Percentiles rank a stretch among this genome's conserved stretches.
These are phyloP conservation scores for Pythium chondricola DNA, from an alignment of 352 stramenopile species.

Conservation along the genomic window DNA sequence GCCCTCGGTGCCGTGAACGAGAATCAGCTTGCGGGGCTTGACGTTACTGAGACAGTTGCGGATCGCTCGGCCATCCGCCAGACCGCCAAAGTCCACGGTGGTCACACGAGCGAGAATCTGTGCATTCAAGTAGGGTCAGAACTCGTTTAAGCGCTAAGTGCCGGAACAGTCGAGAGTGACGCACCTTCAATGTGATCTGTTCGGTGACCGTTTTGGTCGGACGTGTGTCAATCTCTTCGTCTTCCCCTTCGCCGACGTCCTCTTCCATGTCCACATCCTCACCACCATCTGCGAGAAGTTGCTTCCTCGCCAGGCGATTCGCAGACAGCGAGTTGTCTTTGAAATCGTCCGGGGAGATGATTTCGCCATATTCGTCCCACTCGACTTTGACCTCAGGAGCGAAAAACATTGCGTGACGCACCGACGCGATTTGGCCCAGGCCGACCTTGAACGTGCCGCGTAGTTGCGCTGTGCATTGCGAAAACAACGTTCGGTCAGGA, in stretches of 20 bases:
- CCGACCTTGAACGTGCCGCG: slow-evolving; percentile 84
- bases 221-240: slow-evolving; percentile 44
- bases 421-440: slow-evolving; percentile 74
- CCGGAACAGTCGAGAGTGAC: background rate
- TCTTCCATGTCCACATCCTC: slow-evolving; percentile 70
- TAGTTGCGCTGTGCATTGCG: slow-evolving; percentile 46
- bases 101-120: slow-evolving; percentile 73
- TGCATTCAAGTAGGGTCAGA: background rate
- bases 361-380: slow-evolving; percentile 88
- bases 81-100: slow-evolving; percentile 80
- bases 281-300: slow-evolving; percentile 52
- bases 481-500: background rate
- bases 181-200: slow-evolving; percentile 54
- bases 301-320: slow-evolving; percentile 57
- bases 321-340: slow-evolving; percentile 63
- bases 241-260: slow-evolving; percentile 39
- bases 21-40: slow-evolving; percentile 84
- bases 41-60: slow-evolving; percentile 86
- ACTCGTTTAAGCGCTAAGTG: background rate
- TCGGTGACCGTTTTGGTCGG: slow-evolving; percentile 80
- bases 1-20: slow-evolving; percentile 77
- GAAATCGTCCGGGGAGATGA: slow-evolving; percentile 80
- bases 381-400: slow-evolving; percentile 81
- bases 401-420: slow-evolving; percentile 87
- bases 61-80: slow-evolving; percentile 80